Base-by-base conservation (phyloP, 2,329 filamentous ascomycete species). In the Alternaria hordeiaustralica region DNA sequence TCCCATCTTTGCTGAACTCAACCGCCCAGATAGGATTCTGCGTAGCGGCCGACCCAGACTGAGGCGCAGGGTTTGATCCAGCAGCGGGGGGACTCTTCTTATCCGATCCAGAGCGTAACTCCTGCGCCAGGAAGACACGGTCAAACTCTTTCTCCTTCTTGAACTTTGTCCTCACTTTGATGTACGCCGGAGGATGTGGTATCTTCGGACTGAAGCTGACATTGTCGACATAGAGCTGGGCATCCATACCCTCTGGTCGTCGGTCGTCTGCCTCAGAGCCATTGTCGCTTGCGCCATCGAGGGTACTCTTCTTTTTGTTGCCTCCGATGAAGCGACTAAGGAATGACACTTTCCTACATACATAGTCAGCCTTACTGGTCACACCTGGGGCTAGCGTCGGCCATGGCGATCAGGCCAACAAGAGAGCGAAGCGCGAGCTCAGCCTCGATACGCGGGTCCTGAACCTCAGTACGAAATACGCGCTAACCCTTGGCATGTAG, bases 1-100 rank as follows among this genome's bases (percentile, higher is more conserved):
- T 92, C 6, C 96, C 96, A 81, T 98, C 95, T 64, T 90, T 90
- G 74, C 95, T 98, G 75, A 98, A 98, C 73, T 96, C 92, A 67
- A 93, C 88, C 0, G 95, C 90, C 96, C 96, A 99, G 33, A 97
- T 90, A 0, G 96, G 94, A 64, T 92, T 84, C 54, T 84, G 84
- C 44, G 56, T 71, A 3, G 73, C 75, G 5, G 77, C 76, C 6
- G 76, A 68, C 10, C 78, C 78, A 7, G 77, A 78, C 21, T 77
- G 76, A 8, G 75, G 72, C 1, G 66, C 71, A 25, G 76, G 72
- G 61, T 72, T 74, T 1, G 67, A 70, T 15, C 72, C 73, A 46
- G 67, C 71, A 54, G 61, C 69, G 6, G 73, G 70, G 12, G 64
- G 53, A 26, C 68, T 72, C 23, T 75, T 74, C 65, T 81, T 79